Percentiles rank a stretch among this genome's conserved stretches.
Evolutionary conservation across 352 stramenopile species (phyloP).

Genomic region (Phytopythium oedochilum): DNA sequence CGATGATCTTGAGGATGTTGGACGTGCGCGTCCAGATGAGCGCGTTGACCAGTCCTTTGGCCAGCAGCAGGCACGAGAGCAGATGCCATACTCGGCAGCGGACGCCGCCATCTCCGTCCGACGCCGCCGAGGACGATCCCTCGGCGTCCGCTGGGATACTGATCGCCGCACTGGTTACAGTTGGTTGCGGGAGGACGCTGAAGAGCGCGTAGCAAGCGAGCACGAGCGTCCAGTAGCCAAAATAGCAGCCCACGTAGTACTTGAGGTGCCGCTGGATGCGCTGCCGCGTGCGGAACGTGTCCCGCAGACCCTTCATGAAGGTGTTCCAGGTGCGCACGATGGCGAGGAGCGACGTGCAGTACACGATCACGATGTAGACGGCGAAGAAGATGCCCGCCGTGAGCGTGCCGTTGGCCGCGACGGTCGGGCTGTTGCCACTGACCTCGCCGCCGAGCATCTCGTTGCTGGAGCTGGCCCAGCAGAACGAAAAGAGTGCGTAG

Average conservation of each 20-base stretch:
- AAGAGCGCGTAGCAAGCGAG: slow-evolving; percentile 67
- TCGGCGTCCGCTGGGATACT: not conserved
- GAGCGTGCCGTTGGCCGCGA: slow-evolving; percentile 27
- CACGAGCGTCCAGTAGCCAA: slow-evolving; percentile 81
- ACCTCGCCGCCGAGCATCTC: slow-evolving; percentile 26
- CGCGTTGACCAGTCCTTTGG: slow-evolving; percentile 77
- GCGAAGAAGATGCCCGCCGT: slow-evolving; percentile 75
- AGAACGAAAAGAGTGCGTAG: slow-evolving; percentile 80
- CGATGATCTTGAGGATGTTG: slow-evolving; percentile 72
- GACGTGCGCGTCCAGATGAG: slow-evolving; percentile 83
- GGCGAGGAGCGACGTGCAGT: slow-evolving; percentile 71
- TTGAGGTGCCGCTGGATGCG: slow-evolving; percentile 81
- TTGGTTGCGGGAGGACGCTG: slow-evolving; percentile 38
- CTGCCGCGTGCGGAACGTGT: slow-evolving; percentile 72
- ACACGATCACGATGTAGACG: slow-evolving; percentile 78
- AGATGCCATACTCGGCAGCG: slow-evolving; percentile 72
- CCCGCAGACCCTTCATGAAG: slow-evolving; percentile 63
- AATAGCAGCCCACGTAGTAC: slow-evolving; percentile 87
- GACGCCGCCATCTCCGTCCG: slow-evolving; percentile 19
- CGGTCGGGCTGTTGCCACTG: not conserved
- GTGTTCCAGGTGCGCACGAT: slow-evolving; percentile 79
- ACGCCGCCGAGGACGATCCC: not conserved
- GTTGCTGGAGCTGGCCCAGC: slow-evolving; percentile 62
- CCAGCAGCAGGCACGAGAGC: slow-evolving; percentile 60
- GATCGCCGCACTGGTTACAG: no score